These are phyloP conservation scores for Gossypium rotundifolium DNA, from an alignment of 345 rosid genomes.

Conservation along the genomic window DNA sequence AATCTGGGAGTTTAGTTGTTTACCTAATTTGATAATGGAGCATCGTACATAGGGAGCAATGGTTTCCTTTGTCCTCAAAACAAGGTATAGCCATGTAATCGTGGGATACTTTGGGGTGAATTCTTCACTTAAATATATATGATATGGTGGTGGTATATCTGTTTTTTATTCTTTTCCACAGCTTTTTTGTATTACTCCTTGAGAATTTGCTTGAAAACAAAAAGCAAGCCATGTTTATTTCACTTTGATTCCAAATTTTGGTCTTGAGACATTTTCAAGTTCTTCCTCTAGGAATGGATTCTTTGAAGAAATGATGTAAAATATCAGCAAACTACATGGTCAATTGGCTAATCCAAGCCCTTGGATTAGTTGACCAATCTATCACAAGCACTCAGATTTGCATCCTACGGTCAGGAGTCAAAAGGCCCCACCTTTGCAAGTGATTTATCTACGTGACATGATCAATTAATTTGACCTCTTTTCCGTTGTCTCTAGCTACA, in stretches of 20 bases:
- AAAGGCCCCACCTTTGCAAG: too few relatives aligned
- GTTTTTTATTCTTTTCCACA: conserved; percentile 24
- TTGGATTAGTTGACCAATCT: too few relatives aligned
- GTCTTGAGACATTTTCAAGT: too few relatives aligned
- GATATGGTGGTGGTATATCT: conserved; percentile 16
- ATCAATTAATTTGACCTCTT: not conserved
- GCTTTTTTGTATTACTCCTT: not conserved
- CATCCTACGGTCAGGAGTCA: too few relatives aligned
- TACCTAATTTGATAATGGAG: not conserved
- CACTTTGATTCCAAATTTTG: not conserved
- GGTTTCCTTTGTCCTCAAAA: not conserved
- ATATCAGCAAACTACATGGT: too few relatives aligned
- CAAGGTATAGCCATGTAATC: conserved; percentile 35
- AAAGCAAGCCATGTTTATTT: not conserved
- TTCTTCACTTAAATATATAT: conserved; percentile 25
- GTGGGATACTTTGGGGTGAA: conserved; percentile 38
- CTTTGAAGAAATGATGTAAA: too few relatives aligned
- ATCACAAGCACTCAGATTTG: too few relatives aligned
- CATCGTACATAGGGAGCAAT: conserved; percentile 32
- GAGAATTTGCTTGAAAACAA: not conserved
- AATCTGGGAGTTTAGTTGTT: not conserved
- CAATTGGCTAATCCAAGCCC: too few relatives aligned
- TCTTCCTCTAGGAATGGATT: too few relatives aligned
- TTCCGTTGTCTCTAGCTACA: not conserved
- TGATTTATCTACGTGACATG: not conserved